Conservation (phyloP, 2,329 filamentous ascomycete genomes). For the Cercospora berteroae region DNA sequence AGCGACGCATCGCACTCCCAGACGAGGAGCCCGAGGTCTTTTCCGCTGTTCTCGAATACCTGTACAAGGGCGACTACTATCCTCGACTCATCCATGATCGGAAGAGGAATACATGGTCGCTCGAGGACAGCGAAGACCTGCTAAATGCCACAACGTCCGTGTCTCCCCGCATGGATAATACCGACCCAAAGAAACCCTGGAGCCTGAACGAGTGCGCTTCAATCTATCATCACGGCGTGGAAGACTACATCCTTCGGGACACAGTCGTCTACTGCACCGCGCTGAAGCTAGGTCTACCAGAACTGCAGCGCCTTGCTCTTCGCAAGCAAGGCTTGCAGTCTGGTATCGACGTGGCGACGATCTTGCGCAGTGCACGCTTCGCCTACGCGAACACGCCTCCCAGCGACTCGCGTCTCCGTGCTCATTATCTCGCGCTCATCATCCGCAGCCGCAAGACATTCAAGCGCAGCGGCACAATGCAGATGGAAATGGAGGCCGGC, state of each 20-base stretch:
- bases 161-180: slow-evolving; percentile 50
- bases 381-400: slow-evolving; percentile 94
- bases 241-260: slow-evolving; percentile 79
- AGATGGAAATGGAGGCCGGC: slow-evolving; percentile 95
- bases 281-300: slow-evolving; percentile 84
- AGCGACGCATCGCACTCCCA: slow-evolving; percentile 76
- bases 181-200: slow-evolving; percentile 40
- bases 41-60: slow-evolving; percentile 89
- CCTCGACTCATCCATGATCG: slow-evolving; percentile 81
- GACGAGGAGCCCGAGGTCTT: slow-evolving; percentile 85
- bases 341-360: slow-evolving; percentile 87
- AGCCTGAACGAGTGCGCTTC: slow-evolving; percentile 66
- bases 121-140: slow-evolving; percentile 63
- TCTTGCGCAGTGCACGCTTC: slow-evolving; percentile 89
- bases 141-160: slow-evolving; percentile 43
- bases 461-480: slow-evolving; percentile 97
- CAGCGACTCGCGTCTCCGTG: slow-evolving; percentile 85
- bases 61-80: slow-evolving; percentile 96
- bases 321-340: slow-evolving; percentile 92
- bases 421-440: slow-evolving; percentile 95
- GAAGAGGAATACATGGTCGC: slow-evolving; percentile 81
- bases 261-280: slow-evolving; percentile 93
- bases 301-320: slow-evolving; percentile 85
- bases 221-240: slow-evolving; percentile 71
- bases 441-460: slow-evolving; percentile 97